A percentile compares a stretch with the other conserved stretches of the same genome.
phyloP scores from a whole-genome alignment of 805 yeast species.

The Ogataea paraovalis region DNA sequence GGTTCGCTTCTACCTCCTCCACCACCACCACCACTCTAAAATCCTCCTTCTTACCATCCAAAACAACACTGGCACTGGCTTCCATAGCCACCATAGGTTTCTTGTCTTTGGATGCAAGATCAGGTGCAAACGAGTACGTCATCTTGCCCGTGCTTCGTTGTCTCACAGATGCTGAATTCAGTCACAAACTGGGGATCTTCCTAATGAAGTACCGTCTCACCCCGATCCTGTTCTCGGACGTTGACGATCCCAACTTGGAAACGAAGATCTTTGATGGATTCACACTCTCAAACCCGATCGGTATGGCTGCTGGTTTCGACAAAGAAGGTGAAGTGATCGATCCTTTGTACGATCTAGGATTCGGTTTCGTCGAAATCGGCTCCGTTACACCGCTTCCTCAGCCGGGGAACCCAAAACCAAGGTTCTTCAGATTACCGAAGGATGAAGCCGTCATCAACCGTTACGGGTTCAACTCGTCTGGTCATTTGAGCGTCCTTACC shows the following conservation, averaged over 20 bases:
- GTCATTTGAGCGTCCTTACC: slow-evolving; percentile 71
- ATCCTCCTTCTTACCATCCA: slow-evolving; percentile 4
- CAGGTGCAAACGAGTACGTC: slow-evolving; percentile 77
- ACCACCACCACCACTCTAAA: neutral
- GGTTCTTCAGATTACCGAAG: slow-evolving; percentile 79
- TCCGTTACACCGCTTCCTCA: slow-evolving; percentile 91
- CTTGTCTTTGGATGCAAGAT: slow-evolving; percentile 71
- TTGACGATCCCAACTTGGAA: slow-evolving; percentile 46
- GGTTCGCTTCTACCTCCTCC: neutral
- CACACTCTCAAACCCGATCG: slow-evolving; percentile 69
- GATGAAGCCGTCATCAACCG: slow-evolving; percentile 93
- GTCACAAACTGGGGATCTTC: slow-evolving; percentile 74
- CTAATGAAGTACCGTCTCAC: slow-evolving; percentile 63
- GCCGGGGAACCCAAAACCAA: slow-evolving; percentile 91
- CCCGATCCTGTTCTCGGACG: slow-evolving; percentile 57
- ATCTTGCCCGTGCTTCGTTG: slow-evolving; percentile 72
- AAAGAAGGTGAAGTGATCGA: slow-evolving; percentile 92
- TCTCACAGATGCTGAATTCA: slow-evolving; percentile 76
- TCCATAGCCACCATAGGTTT: slow-evolving; percentile 38
- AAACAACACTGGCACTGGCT: slow-evolving; percentile 18
- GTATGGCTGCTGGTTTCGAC: slow-evolving; percentile 94
- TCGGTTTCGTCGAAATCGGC: slow-evolving; percentile 88
- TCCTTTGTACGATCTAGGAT: slow-evolving; percentile 70
- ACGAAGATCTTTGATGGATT: slow-evolving; percentile 49
- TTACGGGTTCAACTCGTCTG: slow-evolving; percentile 91